These are phyloP conservation scores for Pseudognaphalium luteoalbum DNA, from an alignment of 129 eudicot species.

Conservation along the genomic window DNA sequence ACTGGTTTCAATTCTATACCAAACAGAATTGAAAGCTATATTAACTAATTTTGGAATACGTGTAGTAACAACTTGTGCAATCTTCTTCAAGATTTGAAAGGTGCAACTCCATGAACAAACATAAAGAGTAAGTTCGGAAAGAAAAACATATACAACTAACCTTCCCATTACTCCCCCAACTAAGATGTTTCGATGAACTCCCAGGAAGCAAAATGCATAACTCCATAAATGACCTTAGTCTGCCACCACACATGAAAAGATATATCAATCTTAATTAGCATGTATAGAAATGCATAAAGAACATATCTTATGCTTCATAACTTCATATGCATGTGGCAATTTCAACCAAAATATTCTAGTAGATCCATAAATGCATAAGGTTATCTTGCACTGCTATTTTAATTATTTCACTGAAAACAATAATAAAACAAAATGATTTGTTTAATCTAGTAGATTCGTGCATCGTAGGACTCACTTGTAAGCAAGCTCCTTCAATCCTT, in stretches of 20 bases:
- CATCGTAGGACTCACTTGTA: constrained; percentile 62
- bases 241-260: constrained; percentile 37
- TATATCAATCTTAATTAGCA: constrained; percentile 17
- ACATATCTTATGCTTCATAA: constrained; percentile 4
- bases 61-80: not conserved
- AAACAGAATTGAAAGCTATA: not conserved
- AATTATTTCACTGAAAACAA: too few species aligned
- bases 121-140: constrained; percentile 18
- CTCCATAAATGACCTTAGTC: constrained; percentile 96
- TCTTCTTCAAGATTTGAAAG: not conserved
- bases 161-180: constrained; percentile 43
- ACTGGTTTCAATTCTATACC: too few species aligned
- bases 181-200: constrained; percentile 52
- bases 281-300: not conserved
- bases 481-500: constrained; percentile 85
- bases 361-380: not conserved
- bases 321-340: constrained; percentile 4
- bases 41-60: not conserved
- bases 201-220: constrained; percentile 93
- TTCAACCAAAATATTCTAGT: not conserved
- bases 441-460: not conserved
- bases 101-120: constrained; percentile 1
- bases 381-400: not conserved
- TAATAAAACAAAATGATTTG: not conserved
- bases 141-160: constrained; percentile 38